Conservation (phyloP, 2,329 filamentous ascomycete species). For the Leptosphaerulina australis region DNA sequence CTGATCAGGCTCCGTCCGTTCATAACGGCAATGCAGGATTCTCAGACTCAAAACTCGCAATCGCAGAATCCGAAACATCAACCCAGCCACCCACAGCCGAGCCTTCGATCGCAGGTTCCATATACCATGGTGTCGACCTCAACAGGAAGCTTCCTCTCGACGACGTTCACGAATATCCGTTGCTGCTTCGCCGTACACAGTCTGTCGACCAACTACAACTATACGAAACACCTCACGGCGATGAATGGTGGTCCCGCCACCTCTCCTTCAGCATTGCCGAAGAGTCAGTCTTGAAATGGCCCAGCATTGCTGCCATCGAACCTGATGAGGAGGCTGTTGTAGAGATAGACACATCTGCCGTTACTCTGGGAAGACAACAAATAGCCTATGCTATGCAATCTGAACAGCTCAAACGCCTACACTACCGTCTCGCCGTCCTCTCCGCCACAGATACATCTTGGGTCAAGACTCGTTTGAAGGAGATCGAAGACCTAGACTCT, state of each 20-base stretch:
- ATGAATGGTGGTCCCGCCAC: slow-evolving; percentile 71
- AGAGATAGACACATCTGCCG: slow-evolving; percentile 44
- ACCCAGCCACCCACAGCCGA: slow-evolving; percentile 52
- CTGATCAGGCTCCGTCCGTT: slow-evolving; percentile 22
- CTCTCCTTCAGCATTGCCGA: slow-evolving; percentile 78
- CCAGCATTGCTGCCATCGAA: slow-evolving; percentile 28
- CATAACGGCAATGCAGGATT: slow-evolving; percentile 29
- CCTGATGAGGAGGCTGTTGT: slow-evolving; percentile 27
- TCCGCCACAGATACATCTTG: slow-evolving; percentile 63
- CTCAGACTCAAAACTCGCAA: slow-evolving; percentile 17
- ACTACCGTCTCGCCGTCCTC: slow-evolving; percentile 63
- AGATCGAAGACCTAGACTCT: slow-evolving; percentile 65
- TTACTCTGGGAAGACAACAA: slow-evolving; percentile 39
- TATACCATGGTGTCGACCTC: slow-evolving; percentile 65
- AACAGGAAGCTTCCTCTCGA: slow-evolving; percentile 47
- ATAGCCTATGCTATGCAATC: slow-evolving; percentile 50
- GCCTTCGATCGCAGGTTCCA: slow-evolving; percentile 64
- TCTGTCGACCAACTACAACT: slow-evolving; percentile 54
- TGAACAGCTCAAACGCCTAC: slow-evolving; percentile 68
- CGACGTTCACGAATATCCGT: slow-evolving; percentile 57
- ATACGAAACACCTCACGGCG: slow-evolving; percentile 51
- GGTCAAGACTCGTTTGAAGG: slow-evolving; percentile 63
- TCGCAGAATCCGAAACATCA: slow-evolving; percentile 29
- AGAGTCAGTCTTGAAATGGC: slow-evolving; percentile 73
- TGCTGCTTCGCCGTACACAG: slow-evolving; percentile 66